Evolutionary conservation across 2,329 filamentous ascomycete genomes (phyloP).

Genomic region (Byssothecium circinans): DNA sequence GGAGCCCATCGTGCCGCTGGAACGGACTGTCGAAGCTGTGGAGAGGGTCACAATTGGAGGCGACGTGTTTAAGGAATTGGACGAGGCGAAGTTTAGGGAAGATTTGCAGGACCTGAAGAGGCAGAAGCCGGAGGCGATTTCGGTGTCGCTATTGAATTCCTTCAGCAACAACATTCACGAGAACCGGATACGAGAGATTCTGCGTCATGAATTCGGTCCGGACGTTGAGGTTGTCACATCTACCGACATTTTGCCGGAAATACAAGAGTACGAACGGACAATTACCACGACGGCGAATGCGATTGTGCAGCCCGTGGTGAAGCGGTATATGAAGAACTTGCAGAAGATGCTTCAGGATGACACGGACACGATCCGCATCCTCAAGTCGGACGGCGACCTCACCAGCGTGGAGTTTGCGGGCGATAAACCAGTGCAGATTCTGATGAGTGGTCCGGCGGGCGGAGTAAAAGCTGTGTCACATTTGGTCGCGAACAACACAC

Average conservation of each 20-base stretch:
- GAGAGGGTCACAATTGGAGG: constrained; percentile 51
- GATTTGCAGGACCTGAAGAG: constrained; percentile 44
- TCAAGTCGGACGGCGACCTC: constrained; percentile 54
- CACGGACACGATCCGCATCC: constrained; percentile 50
- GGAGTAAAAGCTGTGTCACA: constrained; percentile 54
- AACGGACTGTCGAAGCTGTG: constrained; percentile 50
- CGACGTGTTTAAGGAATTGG: constrained; percentile 44
- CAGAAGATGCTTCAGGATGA: constrained; percentile 45
- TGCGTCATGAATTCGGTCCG: constrained; percentile 48
- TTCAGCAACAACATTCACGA: constrained; percentile 51
- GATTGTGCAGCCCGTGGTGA: constrained; percentile 52
- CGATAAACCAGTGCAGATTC: constrained; percentile 52
- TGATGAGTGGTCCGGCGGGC: constrained; percentile 56
- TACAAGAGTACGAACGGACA: constrained; percentile 54
- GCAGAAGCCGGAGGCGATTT: constrained; percentile 50
- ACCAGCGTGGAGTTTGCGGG: constrained; percentile 50
- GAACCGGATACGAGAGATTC: constrained; percentile 40
- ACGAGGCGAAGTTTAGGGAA: constrained; percentile 43
- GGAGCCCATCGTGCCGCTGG: constrained; percentile 53
- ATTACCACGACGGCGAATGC: constrained; percentile 54
- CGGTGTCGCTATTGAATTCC: constrained; percentile 52
- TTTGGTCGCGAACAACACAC: constrained; percentile 49
- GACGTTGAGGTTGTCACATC: constrained; percentile 51
- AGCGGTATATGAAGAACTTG: constrained; percentile 49
- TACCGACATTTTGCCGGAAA: constrained; percentile 50